Percentiles rank a stretch among this genome's conserved stretches.
phyloP scores from a whole-genome alignment of 352 stramenopile genomes.

The Phytophthora fragariae region DNA sequence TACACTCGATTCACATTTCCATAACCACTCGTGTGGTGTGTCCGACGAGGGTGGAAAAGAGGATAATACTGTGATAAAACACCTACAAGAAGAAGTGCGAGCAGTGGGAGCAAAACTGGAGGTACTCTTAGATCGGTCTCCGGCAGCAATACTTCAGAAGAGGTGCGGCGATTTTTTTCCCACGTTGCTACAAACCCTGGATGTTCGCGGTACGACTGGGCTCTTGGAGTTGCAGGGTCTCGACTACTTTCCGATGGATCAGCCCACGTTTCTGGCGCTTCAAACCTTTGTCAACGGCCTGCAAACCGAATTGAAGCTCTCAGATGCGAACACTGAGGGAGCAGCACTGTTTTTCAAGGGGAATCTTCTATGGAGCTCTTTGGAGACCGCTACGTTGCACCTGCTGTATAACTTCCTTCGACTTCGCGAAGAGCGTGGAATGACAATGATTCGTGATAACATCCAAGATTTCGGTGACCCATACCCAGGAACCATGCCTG shows the following conservation, averaged over 20 bases:
- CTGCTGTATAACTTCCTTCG: slow-evolving; percentile 57
- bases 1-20: slow-evolving; percentile 31
- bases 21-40: slow-evolving; percentile 20
- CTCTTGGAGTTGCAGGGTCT: slow-evolving; percentile 59
- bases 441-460: slow-evolving; percentile 38
- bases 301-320: slow-evolving; percentile 27
- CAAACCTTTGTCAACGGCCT: slow-evolving; percentile 67
- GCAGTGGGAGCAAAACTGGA: slow-evolving; percentile 37
- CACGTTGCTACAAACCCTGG: slow-evolving; percentile 46
- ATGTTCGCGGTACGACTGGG: slow-evolving; percentile 40
- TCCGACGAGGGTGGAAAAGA: slow-evolving; percentile 2
- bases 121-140: slow-evolving; percentile 41
- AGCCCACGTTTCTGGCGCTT: slow-evolving; percentile 53
- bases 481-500: background rate
- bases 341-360: slow-evolving; percentile 62
- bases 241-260: slow-evolving; percentile 58
- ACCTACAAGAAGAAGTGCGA: slow-evolving; percentile 21
- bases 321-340: slow-evolving; percentile 2
- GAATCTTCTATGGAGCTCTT: slow-evolving; percentile 60
- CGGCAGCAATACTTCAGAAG: slow-evolving; percentile 35
- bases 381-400: slow-evolving; percentile 42
- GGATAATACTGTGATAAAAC: slow-evolving; percentile 5
- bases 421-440: slow-evolving; percentile 65
- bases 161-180: slow-evolving; percentile 55
- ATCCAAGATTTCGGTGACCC: slow-evolving; percentile 5